These are phyloP conservation scores for Chimonanthus praecox DNA, from an alignment of 164 flowering plant genomes.

Conservation along the genomic window DNA sequence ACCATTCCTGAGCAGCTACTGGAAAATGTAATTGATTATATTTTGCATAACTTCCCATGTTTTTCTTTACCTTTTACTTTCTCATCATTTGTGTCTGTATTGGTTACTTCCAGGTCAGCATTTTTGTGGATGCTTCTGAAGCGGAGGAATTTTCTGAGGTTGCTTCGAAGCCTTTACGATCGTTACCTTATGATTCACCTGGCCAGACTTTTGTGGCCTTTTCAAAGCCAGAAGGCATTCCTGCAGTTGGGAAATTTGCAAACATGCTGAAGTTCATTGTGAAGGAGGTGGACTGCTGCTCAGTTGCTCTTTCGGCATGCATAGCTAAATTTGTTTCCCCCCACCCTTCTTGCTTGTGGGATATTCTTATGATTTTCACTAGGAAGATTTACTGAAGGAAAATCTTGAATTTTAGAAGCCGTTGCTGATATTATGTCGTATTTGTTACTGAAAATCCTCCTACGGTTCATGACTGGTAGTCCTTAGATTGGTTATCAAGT, in stretches of 20 bases:
- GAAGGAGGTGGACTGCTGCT: slow-evolving; percentile 62
- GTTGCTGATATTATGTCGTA: no score
- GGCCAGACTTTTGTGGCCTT: slow-evolving; percentile 91
- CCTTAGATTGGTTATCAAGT: not conserved
- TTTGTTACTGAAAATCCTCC: no score
- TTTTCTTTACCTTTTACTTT: not conserved
- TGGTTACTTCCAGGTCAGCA: slow-evolving; percentile 54
- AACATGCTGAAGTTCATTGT: slow-evolving; percentile 70
- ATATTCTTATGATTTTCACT: no score
- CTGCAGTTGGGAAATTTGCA: slow-evolving; percentile 82
- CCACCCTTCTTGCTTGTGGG: no score
- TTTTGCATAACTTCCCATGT: not conserved
- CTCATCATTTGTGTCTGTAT: not conserved
- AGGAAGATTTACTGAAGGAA: no score
- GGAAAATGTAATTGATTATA: slow-evolving; percentile 58
- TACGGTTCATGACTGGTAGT: not conserved
- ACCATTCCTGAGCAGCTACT: slow-evolving; percentile 89
- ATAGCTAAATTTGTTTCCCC: not conserved
- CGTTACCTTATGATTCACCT: slow-evolving; percentile 96
- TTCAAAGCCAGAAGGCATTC: slow-evolving; percentile 81
- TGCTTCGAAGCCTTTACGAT: slow-evolving; percentile 62
- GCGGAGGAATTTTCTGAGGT: slow-evolving; percentile 88
- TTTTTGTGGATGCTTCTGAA: slow-evolving; percentile 91
- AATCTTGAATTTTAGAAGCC: no score
- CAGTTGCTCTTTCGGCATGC: not conserved